These are phyloP conservation scores for Suillus hirtellus DNA, from an alignment of 768 basidiomycete genomes.

Conservation along the genomic window DNA sequence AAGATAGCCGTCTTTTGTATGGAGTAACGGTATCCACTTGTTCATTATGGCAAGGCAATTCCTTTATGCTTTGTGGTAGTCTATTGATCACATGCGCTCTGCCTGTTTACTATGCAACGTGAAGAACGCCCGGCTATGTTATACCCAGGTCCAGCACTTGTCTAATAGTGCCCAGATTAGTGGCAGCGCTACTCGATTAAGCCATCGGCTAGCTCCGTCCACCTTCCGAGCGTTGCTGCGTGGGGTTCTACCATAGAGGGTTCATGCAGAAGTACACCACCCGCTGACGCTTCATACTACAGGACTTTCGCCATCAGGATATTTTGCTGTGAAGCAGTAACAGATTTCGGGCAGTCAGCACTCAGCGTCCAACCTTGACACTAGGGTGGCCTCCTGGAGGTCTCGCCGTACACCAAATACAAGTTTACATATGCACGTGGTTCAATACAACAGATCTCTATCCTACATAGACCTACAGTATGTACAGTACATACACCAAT, in stretches of 20 bases:
- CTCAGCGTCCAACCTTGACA: background rate
- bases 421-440: background rate
- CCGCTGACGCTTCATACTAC: background rate
- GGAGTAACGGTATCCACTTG: background rate
- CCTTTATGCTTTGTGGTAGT: background rate
- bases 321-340: background rate
- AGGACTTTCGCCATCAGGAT: background rate
- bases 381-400: background rate
- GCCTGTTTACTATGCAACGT: background rate
- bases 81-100: background rate
- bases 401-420: background rate
- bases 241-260: background rate
- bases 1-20: background rate
- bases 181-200: background rate
- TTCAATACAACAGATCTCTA: background rate
- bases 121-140: background rate
- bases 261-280: background rate
- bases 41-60: background rate
- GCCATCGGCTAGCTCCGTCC: background rate
- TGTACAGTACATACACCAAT: background rate
- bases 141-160: too few relatives aligned
- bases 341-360: background rate
- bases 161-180: background rate
- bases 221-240: background rate
- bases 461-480: background rate